Percentiles rank a stretch among this genome's conserved stretches.
phyloP scores from a whole-genome alignment of 2,329 filamentous ascomycete genomes.

The Fusarium setosum region DNA sequence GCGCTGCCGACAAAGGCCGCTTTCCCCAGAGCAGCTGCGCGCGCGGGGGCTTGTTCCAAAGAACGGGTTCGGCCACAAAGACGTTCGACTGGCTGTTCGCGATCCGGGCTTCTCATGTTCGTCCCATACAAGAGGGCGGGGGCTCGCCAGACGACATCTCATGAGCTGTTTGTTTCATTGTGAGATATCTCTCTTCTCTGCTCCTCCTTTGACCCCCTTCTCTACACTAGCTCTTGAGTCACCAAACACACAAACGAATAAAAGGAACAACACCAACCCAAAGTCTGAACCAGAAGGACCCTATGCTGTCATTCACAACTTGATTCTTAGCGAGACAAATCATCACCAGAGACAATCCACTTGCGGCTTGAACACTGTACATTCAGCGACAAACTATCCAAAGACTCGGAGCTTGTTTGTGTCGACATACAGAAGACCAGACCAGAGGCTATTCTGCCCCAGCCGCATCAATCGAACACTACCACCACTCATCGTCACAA shows the following conservation, averaged over 20 bases:
- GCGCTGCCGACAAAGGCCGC: constrained; percentile 28
- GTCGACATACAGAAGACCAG: constrained; percentile 9
- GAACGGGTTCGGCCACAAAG: constrained; percentile 42
- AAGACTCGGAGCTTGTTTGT: constrained; percentile 5
- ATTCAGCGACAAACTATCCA: constrained; percentile 11
- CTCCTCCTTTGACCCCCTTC: constrained; percentile 1
- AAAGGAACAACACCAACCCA: background rate
- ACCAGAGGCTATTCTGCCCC: background rate
- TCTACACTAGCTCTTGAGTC: background rate
- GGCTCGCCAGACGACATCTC: constrained; percentile 1
- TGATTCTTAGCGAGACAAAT: constrained; percentile 24
- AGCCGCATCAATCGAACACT: background rate
- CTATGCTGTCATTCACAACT: constrained; percentile 23
- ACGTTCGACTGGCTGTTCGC: constrained; percentile 37
- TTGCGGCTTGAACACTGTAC: constrained; percentile 4
- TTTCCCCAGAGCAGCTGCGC: constrained; percentile 39
- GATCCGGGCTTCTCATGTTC: constrained; percentile 27
- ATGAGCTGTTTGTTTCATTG: constrained; percentile 17
- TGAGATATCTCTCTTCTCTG: constrained; percentile 20
- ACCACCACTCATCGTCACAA: background rate
- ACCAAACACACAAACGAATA: background rate
- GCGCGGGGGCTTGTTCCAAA: constrained; percentile 25
- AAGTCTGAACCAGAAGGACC: constrained; percentile 8
- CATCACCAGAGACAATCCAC: constrained; percentile 26
- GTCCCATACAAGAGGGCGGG: constrained; percentile 36